Percentiles rank a stretch among this genome's conserved stretches.
These are phyloP conservation scores for Macroventuria anomochaeta DNA, from an alignment of 2,329 filamentous ascomycete genomes.

Conservation along the genomic window DNA sequence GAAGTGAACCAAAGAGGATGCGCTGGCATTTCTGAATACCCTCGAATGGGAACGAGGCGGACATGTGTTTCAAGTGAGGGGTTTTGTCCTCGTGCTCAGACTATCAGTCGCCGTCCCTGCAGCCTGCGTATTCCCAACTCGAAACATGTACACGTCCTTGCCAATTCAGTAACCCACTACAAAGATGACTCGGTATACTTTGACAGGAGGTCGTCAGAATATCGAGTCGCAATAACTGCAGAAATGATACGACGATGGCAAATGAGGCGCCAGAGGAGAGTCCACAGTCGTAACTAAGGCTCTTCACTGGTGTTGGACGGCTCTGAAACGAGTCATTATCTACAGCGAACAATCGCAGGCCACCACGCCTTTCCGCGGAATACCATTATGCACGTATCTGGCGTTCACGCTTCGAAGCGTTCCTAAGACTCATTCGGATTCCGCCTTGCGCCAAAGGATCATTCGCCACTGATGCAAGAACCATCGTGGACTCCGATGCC, in stretches of 20 bases:
- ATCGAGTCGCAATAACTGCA: conserved; percentile 6
- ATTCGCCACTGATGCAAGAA: conserved; percentile 13
- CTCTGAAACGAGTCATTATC: neutral
- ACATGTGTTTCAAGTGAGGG: conserved; percentile 11
- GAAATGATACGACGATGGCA: conserved; percentile 1
- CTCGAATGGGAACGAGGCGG: conserved; percentile 21
- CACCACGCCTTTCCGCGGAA: neutral
- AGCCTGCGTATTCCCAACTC: conserved; percentile 15
- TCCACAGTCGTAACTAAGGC: neutral
- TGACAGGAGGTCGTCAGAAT: neutral
- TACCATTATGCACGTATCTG: neutral
- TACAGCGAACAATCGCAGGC: neutral
- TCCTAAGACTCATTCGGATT: neutral
- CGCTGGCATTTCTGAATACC: conserved; percentile 21
- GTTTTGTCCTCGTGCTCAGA: neutral
- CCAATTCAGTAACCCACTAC: conserved; percentile 1
- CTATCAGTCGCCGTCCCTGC: conserved; percentile 12
- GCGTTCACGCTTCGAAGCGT: neutral
- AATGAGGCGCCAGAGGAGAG: neutral
- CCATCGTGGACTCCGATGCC: conserved; percentile 18
- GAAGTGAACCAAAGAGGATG: conserved; percentile 18
- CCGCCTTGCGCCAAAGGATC: neutral
- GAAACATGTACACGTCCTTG: conserved; percentile 21
- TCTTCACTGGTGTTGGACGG: neutral
- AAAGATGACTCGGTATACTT: neutral